Evolutionary conservation across 2,329 filamentous ascomycete genomes (phyloP), one percentile per base, ranked within the genome.

Genomic region (Fusarium sp.): DNA sequence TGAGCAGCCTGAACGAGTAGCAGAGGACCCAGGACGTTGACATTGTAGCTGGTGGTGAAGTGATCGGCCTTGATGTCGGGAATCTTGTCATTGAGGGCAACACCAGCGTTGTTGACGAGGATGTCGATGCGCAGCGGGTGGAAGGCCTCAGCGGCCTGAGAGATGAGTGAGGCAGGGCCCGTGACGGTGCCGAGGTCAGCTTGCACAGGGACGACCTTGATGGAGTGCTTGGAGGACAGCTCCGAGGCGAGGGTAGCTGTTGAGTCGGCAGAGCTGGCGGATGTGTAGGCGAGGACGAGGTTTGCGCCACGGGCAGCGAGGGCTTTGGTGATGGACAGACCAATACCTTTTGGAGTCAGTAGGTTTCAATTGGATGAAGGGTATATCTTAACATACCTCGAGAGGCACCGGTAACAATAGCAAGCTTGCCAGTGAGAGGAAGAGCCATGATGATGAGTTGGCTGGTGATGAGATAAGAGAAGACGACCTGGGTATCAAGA

Each of bases 81-180:
- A 20, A 91, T 80, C 20, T 82, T 79, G 67, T 89, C 86, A 80
- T 95, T 94, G 58, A 86, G 78, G 49, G 87, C 83, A 7, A 89
- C 81, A 55, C 92, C 93, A 42, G 93, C 93, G 78, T 96, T 96
- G 85, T 96, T 95, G 82, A 97, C 83, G 52, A 96, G 82, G 72
- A 96, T 93, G 80, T 95, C 73, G 54, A 75, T 73, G 42, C 73
- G 73, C 18, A 75, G 58, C 17, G 73, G 73, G 50, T 20, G 56
- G 28, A 75, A 75, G 38, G 68, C 68, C 50, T 74, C 51, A 17
- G 58, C 63, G 17, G 73, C 73, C 46, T 75, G 73, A 22, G 69
- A 49, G 52, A 75, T 65, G 57, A 75, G 73, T 9, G 59, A 63
- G 4, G 72, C 72, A 7, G 72, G 72, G 8, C 73, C 73, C 9